Base-by-base conservation (phyloP, 345 rosid genomes). In the Citrus hindsii region DNA sequence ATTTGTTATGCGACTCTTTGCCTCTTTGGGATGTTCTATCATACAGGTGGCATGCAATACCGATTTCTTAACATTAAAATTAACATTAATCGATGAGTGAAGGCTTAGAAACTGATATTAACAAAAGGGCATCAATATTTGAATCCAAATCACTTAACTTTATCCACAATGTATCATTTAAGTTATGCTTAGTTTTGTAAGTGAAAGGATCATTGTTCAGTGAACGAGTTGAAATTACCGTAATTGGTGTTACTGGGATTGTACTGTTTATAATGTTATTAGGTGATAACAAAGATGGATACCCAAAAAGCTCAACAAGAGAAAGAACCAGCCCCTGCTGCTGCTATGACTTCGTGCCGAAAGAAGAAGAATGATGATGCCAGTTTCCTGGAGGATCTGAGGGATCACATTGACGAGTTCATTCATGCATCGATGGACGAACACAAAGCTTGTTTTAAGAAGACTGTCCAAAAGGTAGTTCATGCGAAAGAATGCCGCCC, bases 341-440 rank as follows among this genome's bases (percentile, higher is more conserved):
- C 21, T 14, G 87, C 81, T 4, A 77, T 77, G 66, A 2, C 84
- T 70, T 88, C 98, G 19, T 93, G 95, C 68, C 86, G 94, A 53
- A 90, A 78, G 90, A 93, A 88, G 87, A 90, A 83, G 76, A 95
- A 66, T 32, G 98, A 92, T 1, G 88, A 92, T 33, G 94, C 93
- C 21, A 83, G 87, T 59, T 93, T 95, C 77, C 33, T 91, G 62
- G 94, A 92, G 84, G 98, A 93, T 79, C 68, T 93, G 8, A 95
- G 88, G 84, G 93, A 88, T 80, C 98, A 95, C 87, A 89, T 95
- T 27, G 98, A 92, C 76, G 99, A 95, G 74, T 95, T 93, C 82
- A 79, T 95, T 28, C 76, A 87, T 77, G 94, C 98, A 21, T 93
- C 97, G 5, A 87, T 91, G 96, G 94, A 92, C 27, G 99, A 92